Evolutionary conservation across 148 eudicot species (phyloP).

Genomic region (Euryodendron excelsum): DNA sequence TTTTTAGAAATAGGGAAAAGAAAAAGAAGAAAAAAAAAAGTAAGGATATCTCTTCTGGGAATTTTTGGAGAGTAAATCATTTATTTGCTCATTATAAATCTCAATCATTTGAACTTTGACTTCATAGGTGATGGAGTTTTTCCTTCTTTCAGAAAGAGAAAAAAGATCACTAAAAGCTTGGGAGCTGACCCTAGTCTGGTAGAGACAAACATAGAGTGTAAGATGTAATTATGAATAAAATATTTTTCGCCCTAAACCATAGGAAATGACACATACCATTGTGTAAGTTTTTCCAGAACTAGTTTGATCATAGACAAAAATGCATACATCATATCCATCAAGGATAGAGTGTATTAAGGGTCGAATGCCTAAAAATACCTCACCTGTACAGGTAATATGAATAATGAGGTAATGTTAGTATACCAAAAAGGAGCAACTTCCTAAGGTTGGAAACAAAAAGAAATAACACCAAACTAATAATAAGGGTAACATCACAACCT

Average conservation of each 20-base stretch:
- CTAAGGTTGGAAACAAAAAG: background rate
- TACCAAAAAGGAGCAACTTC: conserved; percentile 5
- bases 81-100: conserved; percentile 93
- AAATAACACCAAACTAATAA: background rate
- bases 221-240: background rate
- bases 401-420: conserved; percentile 11
- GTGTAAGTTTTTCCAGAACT: conserved; percentile 96
- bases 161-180: conserved; percentile 84
- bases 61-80: conserved; percentile 64
- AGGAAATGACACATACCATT: conserved; percentile 48
- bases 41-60: conserved; percentile 89
- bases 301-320: conserved; percentile 93
- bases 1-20: background rate
- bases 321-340: conserved; percentile 89
- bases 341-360: conserved; percentile 84
- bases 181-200: conserved; percentile 78
- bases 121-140: conserved; percentile 63
- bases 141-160: conserved; percentile 66
- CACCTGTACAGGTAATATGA: conserved; percentile 46
- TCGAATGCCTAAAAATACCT: conserved; percentile 77
- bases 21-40: background rate
- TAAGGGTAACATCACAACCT: conserved; percentile 52
- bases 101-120: conserved; percentile 91
- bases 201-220: conserved; percentile 2
- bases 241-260: conserved; percentile 5